Evolutionary conservation across 768 basidiomycete genomes (phyloP), one percentile per base, ranked within the genome.

Genomic region (Psilocybe cubensis): DNA sequence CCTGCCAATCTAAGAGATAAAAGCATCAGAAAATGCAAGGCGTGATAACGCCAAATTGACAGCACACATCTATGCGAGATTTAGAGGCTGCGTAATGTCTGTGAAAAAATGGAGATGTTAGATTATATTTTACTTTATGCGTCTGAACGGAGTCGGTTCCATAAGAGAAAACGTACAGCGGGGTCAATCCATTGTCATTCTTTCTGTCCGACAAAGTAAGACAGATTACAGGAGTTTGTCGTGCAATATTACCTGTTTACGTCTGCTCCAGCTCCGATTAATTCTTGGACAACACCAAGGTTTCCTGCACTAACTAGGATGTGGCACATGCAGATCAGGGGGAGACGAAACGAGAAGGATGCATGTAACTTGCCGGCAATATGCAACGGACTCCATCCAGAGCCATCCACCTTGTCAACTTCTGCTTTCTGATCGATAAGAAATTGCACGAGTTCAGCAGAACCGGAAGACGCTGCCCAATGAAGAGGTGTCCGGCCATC

Each of bases 31-130:
- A 63, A 61, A 48, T 62, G 52, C 45, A 59, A 61, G 60, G 51
- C 55, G 63, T 56, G 67, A 54, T 56, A 58, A 60, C 61, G 60
- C 57, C 58, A 66, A 62, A 57, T 46, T 69, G 66, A 66, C 64
- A 72, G 64, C 75, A 66, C 69, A 91, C 93, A 67, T 93, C 90
- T 60, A 94, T 83, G 42, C 87, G 89, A 54, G 93, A 89, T 71
- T 95, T 96, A 27, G 94, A 96, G 43, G 94, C 94, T 25, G 94
- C 93, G 67, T 96, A 96, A 73, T 96, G 93, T 65, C 94, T 96
- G 60, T 58, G 20, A 61, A 48, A 50, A 57, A 28, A 52, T 31
- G 48, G 40, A 52, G 52, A 68, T 52, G 59, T 60, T 33, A 49
- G 42, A 41, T 52, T 18, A 38, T 20, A 54, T 31, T 59, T 54